These are phyloP conservation scores for Scutellaria barbata DNA, from an alignment of 257 asterid genomes.

Conservation along the genomic window DNA sequence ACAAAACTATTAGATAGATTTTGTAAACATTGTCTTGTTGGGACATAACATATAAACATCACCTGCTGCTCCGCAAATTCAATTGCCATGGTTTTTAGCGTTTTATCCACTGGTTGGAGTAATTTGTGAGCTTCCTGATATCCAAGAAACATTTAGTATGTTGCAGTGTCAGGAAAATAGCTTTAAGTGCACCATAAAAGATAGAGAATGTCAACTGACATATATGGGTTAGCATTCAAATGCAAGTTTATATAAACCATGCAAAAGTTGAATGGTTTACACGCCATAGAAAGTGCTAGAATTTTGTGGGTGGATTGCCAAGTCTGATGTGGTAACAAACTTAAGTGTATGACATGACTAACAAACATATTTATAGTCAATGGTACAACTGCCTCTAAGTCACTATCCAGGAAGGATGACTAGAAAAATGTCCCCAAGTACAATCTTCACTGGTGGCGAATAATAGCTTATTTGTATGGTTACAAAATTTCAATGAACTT, in stretches of 20 bases:
- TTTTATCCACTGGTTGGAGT: constrained; percentile 88
- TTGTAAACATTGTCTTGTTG: constrained; percentile 18
- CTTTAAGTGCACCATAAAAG: background rate
- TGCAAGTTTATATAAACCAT: too few species aligned
- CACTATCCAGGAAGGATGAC: too few species aligned
- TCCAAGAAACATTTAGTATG: constrained; percentile 32
- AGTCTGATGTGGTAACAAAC: too few species aligned
- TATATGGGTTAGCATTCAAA: too few species aligned
- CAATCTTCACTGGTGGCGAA: too few species aligned
- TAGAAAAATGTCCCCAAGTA: too few species aligned
- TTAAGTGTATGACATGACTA: too few species aligned
- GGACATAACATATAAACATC: constrained; percentile 28
- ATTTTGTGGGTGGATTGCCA: too few species aligned
- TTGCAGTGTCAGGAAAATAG: background rate
- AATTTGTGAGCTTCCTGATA: constrained; percentile 89
- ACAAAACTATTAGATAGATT: background rate
- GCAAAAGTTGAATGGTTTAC: too few species aligned
- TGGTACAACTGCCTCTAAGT: too few species aligned
- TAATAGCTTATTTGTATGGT: background rate
- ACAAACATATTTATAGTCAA: too few species aligned
- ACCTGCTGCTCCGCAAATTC: constrained; percentile 99
- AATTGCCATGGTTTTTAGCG: constrained; percentile 77
- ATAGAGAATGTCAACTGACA: background rate
- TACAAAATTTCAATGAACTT: background rate
- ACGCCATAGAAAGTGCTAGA: too few species aligned